phyloP scores from a whole-genome alignment of 2,329 filamentous ascomycete genomes.

The Alternaria brassicae region DNA sequence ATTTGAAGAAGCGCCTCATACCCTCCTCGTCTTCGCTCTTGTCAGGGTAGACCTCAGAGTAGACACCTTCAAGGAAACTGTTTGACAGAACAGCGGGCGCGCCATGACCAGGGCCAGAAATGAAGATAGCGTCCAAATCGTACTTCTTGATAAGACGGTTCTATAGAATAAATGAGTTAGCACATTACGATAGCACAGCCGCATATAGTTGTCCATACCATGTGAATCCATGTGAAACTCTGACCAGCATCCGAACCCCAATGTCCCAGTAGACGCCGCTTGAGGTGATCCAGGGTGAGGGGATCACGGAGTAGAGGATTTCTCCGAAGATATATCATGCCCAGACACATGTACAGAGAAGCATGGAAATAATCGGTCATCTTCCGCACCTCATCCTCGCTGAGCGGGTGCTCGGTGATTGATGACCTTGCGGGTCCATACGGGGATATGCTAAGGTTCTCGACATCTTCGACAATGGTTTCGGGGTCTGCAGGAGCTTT shows the following conservation, averaged over 20 bases:
- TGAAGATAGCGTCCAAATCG: slow-evolving; percentile 73
- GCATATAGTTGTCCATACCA: slow-evolving; percentile 48
- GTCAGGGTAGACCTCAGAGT: slow-evolving; percentile 78
- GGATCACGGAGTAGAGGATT: slow-evolving; percentile 76
- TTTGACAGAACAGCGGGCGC: slow-evolving; percentile 78
- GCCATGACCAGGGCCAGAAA: slow-evolving; percentile 80
- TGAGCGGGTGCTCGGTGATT: slow-evolving; percentile 66
- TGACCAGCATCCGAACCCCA: slow-evolving; percentile 84
- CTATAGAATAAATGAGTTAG: background rate
- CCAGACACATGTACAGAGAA: slow-evolving; percentile 75
- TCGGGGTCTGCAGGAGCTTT: slow-evolving; percentile 32
- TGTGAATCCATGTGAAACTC: slow-evolving; percentile 81
- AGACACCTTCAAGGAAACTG: slow-evolving; percentile 78
- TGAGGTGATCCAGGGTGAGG: slow-evolving; percentile 73
- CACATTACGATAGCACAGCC: background rate
- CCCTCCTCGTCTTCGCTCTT: slow-evolving; percentile 73
- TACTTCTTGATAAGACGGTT: slow-evolving; percentile 84
- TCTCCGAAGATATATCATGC: slow-evolving; percentile 79
- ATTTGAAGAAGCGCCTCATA: slow-evolving; percentile 79
- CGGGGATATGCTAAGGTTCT: slow-evolving; percentile 58
- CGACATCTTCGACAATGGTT: slow-evolving; percentile 38
- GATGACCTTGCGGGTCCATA: slow-evolving; percentile 72
- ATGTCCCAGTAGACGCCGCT: slow-evolving; percentile 75
- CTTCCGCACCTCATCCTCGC: slow-evolving; percentile 69
- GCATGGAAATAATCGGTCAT: slow-evolving; percentile 77